phyloP scores from a whole-genome alignment of 768 basidiomycete species.

The Chlorophyllum brunneum region DNA sequence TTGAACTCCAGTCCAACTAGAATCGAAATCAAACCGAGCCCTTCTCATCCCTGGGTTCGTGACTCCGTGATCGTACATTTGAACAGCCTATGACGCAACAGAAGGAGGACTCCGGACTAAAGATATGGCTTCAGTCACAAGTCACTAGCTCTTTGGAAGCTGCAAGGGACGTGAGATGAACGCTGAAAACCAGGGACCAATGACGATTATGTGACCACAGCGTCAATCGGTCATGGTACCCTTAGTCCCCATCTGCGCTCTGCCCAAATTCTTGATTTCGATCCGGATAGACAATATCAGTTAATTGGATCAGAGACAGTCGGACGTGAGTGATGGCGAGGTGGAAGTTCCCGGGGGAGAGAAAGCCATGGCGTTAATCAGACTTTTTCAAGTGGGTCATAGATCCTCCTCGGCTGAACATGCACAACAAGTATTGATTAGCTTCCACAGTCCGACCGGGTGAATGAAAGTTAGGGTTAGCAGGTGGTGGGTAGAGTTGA shows the following conservation, averaged over 20 bases:
- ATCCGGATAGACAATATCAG: no score
- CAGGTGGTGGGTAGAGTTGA: neutral
- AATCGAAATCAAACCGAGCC: constrained; percentile 6
- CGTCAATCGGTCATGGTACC: no score
- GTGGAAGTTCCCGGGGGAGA: no score
- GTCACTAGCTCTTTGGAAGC: no score
- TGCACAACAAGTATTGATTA: neutral
- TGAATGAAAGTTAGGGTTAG: neutral
- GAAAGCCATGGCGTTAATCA: neutral
- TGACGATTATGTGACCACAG: no score
- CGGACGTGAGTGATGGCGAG: no score
- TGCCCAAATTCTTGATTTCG: no score
- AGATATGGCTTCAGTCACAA: no score
- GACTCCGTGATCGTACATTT: constrained; percentile 2
- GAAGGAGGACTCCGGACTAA: neutral
- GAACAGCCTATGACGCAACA: constrained; percentile 2
- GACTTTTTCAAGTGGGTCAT: neutral
- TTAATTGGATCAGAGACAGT: no score
- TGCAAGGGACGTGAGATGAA: no score
- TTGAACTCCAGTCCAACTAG: neutral
- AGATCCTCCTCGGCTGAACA: neutral
- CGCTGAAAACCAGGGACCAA: no score
- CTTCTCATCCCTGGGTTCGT: constrained; percentile 2
- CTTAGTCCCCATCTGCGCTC: no score
- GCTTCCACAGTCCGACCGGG: constrained; percentile 1